Base-by-base conservation (phyloP, 495 filamentous ascomycete genomes). In the Monascus purpureus region DNA sequence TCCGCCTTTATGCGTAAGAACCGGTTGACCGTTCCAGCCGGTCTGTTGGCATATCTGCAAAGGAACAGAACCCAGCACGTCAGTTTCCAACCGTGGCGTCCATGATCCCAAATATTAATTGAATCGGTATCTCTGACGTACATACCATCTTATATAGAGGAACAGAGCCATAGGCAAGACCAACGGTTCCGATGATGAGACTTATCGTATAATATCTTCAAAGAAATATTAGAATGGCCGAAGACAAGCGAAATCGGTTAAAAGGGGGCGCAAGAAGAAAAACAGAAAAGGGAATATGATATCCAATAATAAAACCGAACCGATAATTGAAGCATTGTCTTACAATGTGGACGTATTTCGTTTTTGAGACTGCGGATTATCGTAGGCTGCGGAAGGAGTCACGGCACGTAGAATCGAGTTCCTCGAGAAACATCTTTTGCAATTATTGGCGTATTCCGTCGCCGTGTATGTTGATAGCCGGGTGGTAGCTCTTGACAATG, bases 61-160 rank as follows among this genome's bases (percentile, higher is more conserved):
- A 29, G 23, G 13, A 12, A 22, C 6, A 9, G 16, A 4, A 17
- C n/a, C 6, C n/a, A 6, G 15, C 4, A 19, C 15, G 8, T 29
- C 7, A 35, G 13, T 2, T 5, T 25, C 8, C 6, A 25, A 7
- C 9, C 16, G 14, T 15, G 20, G 20, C 20, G 9, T 5, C 9
- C 9, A 22, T 9, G 20, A 22, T n/a, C n/a, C n/a, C 20, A 9
- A 9, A 22, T 4, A 9, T 22, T 9, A 22, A 22, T 22, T 22
- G 20, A 9, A 4, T 22, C 9, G 20, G 4, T n/a, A n/a, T 22
- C 20, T 9, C 9, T 4, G 20, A 22, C 4, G 20, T 4, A 22
- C 20, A 24, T 38, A 92, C 85, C 84, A 93, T 93, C 55, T 95
- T 95, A 63, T 99, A 99, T 54, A 96, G 67, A 15, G 90, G 90